Conservation (phyloP, 2,329 filamentous ascomycete species). For the Colletotrichum phormii region DNA sequence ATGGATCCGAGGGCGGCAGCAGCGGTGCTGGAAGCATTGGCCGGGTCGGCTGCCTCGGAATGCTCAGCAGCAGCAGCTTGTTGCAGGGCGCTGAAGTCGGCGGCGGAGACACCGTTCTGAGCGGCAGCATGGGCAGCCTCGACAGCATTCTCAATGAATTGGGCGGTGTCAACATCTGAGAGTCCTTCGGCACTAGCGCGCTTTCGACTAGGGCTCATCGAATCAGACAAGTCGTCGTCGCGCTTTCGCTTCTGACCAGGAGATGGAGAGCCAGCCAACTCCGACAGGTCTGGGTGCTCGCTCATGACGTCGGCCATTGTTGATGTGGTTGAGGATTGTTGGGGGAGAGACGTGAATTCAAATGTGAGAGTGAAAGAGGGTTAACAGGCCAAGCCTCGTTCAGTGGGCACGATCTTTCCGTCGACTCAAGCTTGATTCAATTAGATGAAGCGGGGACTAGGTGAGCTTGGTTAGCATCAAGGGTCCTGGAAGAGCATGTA, state of each 20-base stretch:
- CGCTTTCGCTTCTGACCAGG: slow-evolving; percentile 69
- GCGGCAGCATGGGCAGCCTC: slow-evolving; percentile 54
- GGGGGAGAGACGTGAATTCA: not conserved
- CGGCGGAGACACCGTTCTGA: slow-evolving; percentile 58
- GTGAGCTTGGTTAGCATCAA: not conserved
- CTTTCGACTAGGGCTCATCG: slow-evolving; percentile 64
- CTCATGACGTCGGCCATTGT: slow-evolving; percentile 61
- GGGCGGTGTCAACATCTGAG: slow-evolving; percentile 55
- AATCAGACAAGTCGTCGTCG: slow-evolving; percentile 56
- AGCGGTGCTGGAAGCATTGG: slow-evolving; percentile 68
- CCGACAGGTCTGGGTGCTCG: slow-evolving; percentile 61
- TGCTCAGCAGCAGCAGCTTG: slow-evolving; percentile 63
- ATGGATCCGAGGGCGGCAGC: slow-evolving; percentile 68
- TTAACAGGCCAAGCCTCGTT: not conserved
- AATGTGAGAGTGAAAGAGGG: not conserved
- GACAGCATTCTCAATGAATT: slow-evolving; percentile 67
- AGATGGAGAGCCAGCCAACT: slow-evolving; percentile 48
- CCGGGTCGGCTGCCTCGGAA: slow-evolving; percentile 59
- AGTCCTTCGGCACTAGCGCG: slow-evolving; percentile 58
- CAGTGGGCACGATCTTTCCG: not conserved
- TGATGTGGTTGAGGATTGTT: not conserved
- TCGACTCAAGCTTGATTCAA: not conserved
- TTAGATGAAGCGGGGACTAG: not conserved
- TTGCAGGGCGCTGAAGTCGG: slow-evolving; percentile 68
- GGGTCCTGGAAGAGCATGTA: not conserved